Base-by-base conservation (phyloP, 2,329 filamentous ascomycete species). In the Beauveria pseudobassiana region DNA sequence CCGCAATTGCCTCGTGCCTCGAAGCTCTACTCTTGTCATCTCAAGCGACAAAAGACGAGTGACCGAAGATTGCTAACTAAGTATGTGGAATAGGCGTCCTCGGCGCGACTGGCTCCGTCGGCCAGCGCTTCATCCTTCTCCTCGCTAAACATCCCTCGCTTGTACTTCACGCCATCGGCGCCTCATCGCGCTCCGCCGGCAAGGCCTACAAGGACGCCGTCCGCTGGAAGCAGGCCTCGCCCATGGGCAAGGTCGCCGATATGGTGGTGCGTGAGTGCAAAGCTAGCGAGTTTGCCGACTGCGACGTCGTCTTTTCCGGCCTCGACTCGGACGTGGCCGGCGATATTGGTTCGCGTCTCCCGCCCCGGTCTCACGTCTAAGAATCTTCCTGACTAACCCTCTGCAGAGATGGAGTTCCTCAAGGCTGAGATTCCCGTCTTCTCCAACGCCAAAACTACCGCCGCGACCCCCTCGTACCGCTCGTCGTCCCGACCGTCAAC, bases 391-490 rank as follows among this genome's bases (percentile, higher is more conserved):
- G 6, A 24, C 24, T 20, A 26, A 16, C 62, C 69, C 56, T n/a
- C 12, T 46, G 20, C 69, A 93, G 93, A 98, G 76, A 90, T 90
- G 84, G 90, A 90, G 68, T 98, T 98, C 75, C 83, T 96, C 71
- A 89, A 88, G 72, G 88, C 91, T 64, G 87, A 96, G 71, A 86
- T 97, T 57, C 87, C 91, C 70, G 89, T 97, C 73, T 98, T 99
- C 80, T 96, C 92, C 70, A 99, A 98, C 76, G 93, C 95, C 57
- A 97, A 97, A 98, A 97, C 84, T 91, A 96, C 82, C 89, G 95
- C 69, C 88, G 88, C 73, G 88, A 96, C 73, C 91, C 92, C 22
- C 81, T 93, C 54, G 92, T 97, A 2, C 95, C 95, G 12, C 87
- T 98, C 71, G 90, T 98, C 66, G 93, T 98, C 9, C 95, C 95